Evolutionary conservation across 805 yeast species (phyloP).

Genomic region (Lachancea nothofagi): DNA sequence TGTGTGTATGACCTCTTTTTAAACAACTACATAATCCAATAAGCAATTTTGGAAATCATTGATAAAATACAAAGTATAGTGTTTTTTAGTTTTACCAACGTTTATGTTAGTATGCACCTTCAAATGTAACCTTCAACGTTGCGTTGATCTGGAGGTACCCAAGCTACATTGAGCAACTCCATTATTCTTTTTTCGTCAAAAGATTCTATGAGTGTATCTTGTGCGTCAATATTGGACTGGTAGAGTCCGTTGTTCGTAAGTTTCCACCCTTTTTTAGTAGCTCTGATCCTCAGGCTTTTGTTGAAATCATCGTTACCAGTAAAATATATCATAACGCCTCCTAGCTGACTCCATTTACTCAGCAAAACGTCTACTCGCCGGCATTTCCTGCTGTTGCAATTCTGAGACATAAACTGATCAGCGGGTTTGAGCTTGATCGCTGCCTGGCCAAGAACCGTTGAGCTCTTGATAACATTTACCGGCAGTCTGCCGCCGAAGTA

Average conservation of each 20-base stretch:
- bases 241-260: slow-evolving; percentile 31
- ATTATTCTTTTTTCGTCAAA: slow-evolving; percentile 26
- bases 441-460: background rate
- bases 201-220: slow-evolving; percentile 19
- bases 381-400: slow-evolving; percentile 15
- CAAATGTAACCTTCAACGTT: slow-evolving; percentile 9
- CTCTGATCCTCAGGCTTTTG: slow-evolving; percentile 26
- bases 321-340: slow-evolving; percentile 31
- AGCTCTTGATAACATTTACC: background rate
- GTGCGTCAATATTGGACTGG: slow-evolving; percentile 4
- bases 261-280: slow-evolving; percentile 24
- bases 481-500: slow-evolving; percentile 10
- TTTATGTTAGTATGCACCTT: too few relatives aligned
- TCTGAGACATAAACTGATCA: slow-evolving; percentile 4
- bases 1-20: slow-evolving; percentile 10
- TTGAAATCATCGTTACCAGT: slow-evolving; percentile 31
- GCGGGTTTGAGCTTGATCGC: background rate
- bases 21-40: slow-evolving; percentile 8
- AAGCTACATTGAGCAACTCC: slow-evolving; percentile 20
- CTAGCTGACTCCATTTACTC: slow-evolving; percentile 30
- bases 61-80: background rate
- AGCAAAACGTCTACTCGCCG: slow-evolving; percentile 31
- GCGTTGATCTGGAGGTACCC: slow-evolving; percentile 17
- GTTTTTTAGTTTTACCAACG: background rate
- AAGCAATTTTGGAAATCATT: slow-evolving; percentile 6